Evolutionary conservation across 257 asterid genomes (phyloP).

Genomic region (Petunia secreta): DNA sequence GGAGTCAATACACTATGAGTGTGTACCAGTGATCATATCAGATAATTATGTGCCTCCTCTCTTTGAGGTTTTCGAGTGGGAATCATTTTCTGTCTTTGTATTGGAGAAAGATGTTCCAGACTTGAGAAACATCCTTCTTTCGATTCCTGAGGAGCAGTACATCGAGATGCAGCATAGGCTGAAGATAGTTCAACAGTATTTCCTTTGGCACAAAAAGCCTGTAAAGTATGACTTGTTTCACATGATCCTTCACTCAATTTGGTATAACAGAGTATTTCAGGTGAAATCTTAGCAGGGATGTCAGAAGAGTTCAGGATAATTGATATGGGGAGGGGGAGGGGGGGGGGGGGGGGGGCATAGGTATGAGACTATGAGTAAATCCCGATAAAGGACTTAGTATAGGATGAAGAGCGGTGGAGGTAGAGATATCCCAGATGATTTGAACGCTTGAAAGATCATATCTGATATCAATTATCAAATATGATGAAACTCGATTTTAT

Average conservation of each 20-base stretch:
- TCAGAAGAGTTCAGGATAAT: neutral
- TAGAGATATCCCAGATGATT: neutral
- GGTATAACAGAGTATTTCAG: slow-evolving; percentile 61
- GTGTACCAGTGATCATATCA: slow-evolving; percentile 66
- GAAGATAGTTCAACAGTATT: slow-evolving; percentile 45
- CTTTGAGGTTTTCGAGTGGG: slow-evolving; percentile 63
- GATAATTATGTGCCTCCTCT: slow-evolving; percentile 68
- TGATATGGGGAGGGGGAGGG: neutral
- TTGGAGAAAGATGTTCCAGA: slow-evolving; percentile 57
- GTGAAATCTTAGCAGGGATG: slow-evolving; percentile 28
- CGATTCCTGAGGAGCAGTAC: slow-evolving; percentile 55
- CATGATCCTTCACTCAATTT: slow-evolving; percentile 72
- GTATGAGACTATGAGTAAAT: neutral
- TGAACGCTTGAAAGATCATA: neutral
- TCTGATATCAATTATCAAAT: neutral
- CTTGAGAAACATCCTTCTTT: slow-evolving; percentile 57
- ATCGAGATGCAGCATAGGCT: slow-evolving; percentile 48
- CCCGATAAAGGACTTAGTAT: neutral
- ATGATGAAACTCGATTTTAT: neutral
- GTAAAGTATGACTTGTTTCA: slow-evolving; percentile 62
- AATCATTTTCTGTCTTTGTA: slow-evolving; percentile 55
- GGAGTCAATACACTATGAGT: slow-evolving; percentile 60
- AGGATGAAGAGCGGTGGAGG: neutral
- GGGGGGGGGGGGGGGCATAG: neutral
- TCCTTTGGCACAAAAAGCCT: slow-evolving; percentile 64